Conservation (phyloP, 1,284 basidiomycete species). For the Neolentinus lepideus region DNA sequence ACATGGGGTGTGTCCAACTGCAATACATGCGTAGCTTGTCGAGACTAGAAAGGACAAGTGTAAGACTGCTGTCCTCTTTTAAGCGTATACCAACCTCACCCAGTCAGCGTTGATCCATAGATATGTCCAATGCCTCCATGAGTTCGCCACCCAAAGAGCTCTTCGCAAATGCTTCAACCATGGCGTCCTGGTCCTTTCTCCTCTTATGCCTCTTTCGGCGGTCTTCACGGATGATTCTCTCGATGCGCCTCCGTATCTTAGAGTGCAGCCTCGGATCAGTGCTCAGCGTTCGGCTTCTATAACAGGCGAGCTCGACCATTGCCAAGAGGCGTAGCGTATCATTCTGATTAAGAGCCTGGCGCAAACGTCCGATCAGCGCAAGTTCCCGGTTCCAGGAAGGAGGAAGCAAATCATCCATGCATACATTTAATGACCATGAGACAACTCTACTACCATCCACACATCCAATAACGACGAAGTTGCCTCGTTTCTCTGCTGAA, state of each 20-base stretch:
- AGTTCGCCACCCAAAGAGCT: conserved; percentile 41
- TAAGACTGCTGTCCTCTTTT: not conserved
- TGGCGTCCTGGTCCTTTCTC: conserved; percentile 72
- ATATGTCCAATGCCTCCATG: conserved; percentile 8
- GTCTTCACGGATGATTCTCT: conserved; percentile 74
- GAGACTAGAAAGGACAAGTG: not conserved
- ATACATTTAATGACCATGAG: conserved; percentile 79
- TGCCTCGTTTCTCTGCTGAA: conserved; percentile 77
- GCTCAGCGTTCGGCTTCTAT: conserved; percentile 59
- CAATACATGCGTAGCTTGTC: not conserved
- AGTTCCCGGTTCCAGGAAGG: no score
- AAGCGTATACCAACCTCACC: not conserved
- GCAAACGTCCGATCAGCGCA: not conserved
- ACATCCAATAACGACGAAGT: conserved; percentile 73
- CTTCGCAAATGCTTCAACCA: conserved; percentile 68
- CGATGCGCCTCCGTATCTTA: conserved; percentile 61
- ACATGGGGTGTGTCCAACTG: not conserved
- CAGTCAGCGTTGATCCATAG: not conserved
- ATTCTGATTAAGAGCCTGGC: conserved; percentile 68
- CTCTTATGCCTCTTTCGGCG: conserved; percentile 68
- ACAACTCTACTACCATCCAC: conserved; percentile 64
- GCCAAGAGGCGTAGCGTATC: conserved; percentile 73
- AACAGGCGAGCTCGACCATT: conserved; percentile 75
- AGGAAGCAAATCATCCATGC: conserved; percentile 13
- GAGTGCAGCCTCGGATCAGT: conserved; percentile 54